Percentiles rank a stretch among this genome's conserved stretches.
phyloP scores from a whole-genome alignment of 192 early-diverging fungal genomes.

The Entomortierella lignicola region DNA sequence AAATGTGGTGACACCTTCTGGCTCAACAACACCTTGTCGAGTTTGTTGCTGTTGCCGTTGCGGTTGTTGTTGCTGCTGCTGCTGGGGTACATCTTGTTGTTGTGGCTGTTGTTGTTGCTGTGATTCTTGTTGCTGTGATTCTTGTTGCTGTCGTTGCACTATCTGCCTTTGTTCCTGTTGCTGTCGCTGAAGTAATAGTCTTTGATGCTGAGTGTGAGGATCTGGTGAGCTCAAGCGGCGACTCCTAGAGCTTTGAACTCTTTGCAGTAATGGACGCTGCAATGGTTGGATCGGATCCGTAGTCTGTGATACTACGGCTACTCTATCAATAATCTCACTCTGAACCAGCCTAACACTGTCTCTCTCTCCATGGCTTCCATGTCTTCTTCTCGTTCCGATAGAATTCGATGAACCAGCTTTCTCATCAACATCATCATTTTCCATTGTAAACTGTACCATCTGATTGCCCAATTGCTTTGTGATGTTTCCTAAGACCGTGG shows the following conservation, averaged over 20 bases:
- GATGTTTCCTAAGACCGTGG: constrained; percentile 77
- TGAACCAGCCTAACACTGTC: constrained; percentile 17
- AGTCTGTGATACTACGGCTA: background rate
- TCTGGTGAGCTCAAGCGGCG: constrained; percentile 44
- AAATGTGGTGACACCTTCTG: constrained; percentile 60
- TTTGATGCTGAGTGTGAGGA: constrained; percentile 45
- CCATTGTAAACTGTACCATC: constrained; percentile 61
- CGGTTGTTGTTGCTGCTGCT: constrained; percentile 18
- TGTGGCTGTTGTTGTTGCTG: constrained; percentile 12
- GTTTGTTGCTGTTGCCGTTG: constrained; percentile 16
- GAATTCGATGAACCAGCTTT: background rate
- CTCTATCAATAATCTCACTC: constrained; percentile 3
- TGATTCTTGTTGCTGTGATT: constrained; percentile 3
- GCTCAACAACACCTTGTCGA: constrained; percentile 26
- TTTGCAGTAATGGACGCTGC: constrained; percentile 7
- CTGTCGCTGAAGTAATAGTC: constrained; percentile 18
- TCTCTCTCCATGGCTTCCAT: constrained; percentile 19
- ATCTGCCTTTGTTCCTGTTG: constrained; percentile 17
- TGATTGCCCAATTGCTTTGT: constrained; percentile 76
- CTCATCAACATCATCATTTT: constrained; percentile 15
- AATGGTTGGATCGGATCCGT: background rate
- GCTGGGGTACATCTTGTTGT: constrained; percentile 3
- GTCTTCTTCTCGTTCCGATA: background rate
- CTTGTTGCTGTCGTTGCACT: background rate
- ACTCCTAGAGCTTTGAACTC: constrained; percentile 10